Base-by-base conservation (phyloP, 495 filamentous ascomycete species). In the Penicillium angulare region DNA sequence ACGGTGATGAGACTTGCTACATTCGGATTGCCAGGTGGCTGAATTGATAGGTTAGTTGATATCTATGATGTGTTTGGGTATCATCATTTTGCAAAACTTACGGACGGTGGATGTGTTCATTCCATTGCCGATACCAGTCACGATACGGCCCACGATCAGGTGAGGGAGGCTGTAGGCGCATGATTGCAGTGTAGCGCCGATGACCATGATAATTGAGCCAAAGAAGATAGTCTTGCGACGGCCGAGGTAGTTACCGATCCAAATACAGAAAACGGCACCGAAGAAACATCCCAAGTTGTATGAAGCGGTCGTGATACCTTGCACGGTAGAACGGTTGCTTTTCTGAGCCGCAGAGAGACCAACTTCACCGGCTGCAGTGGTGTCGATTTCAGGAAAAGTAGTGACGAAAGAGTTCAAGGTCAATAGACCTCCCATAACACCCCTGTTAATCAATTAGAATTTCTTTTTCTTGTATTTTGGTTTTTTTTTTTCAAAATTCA, bases 281-380 rank as follows among this genome's bases (percentile, higher is more conserved):
- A 81, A 65, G 68, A 90, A 88, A 66, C 85, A 89, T 9, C 87
- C 86, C 18, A 88, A 49, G 57, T 88, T 86, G 70, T 88, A 89
- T 16, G 76, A 76, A 13, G 82, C 81, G 29, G 84, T 77, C 0
- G 81, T 73, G 39, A 87, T 78, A 69, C 80, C 80, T 62, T 83
- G 79, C 27, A 73, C 77, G 2, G 72, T 72, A 2, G 79, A 74
- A 39, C 75, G 70, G 22, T 55, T 57, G 8, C 68, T 67, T 21
- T 65, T 63, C 39, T 74, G 61, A 2, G 49, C 42, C 3, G 40
- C 1, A 9, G 53, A 60, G 35, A 75, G 56, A 17, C 58, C 52
- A 4, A 55, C 23, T 22, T 49, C 53, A 23, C 56, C 61, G 3
- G 63, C 49, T 1, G 57, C 52, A 12, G 70, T 61, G 8, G 74